Evolutionary conservation across 2,329 filamentous ascomycete genomes (phyloP), one percentile per base, ranked within the genome.

Genomic region (Fusarium sp.): DNA sequence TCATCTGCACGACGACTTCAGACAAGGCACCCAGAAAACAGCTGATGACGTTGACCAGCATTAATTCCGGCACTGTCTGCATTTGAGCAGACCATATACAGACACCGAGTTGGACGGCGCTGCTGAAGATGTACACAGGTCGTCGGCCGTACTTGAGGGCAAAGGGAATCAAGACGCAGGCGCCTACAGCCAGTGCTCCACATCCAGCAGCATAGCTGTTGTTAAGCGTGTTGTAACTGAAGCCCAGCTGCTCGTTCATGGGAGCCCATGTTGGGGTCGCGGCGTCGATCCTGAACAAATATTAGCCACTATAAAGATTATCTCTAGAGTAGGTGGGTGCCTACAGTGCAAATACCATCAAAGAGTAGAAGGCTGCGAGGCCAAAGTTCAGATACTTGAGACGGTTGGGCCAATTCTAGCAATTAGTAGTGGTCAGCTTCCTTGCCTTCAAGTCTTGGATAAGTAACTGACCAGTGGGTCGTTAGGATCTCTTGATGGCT

Each of bases 271-370:
- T 48, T 6, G 46, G 46, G 16, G 46, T 48, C 16, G 46, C 46
- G 3, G 34, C 46, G 4, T 48, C 46, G 4, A 48, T 48, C 3
- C 46, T 48, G 46, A 4, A 3, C 9, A 31, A 1, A 0, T 2
- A 30, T 48, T 16, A 13, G 44, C 15, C 12, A n/a, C 13, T 31
- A 3, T 11, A 23, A 23, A 5, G 3, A 15, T 16, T 8, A 3
- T 47, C 7, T n/a, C n/a, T 2, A 1, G 27, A 30, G 27, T 3
- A 1, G 2, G 44, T 11, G 13, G 65, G 62, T n/a, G 57, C 67
- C 8, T 94, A 84, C 76, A 92, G 89, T 62, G 93, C 80, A 79
- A 92, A 94, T 7, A 88, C 86, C 18, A 94, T 80, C 12, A 92
- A 82, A 3, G 90, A 86, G 72, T 94, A 89, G 7, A 87, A 76